A percentile compares a stretch with the other conserved stretches of the same genome.
Conservation (phyloP, 108 stramenopile species). For the Cylindrotheca closterium region DNA sequence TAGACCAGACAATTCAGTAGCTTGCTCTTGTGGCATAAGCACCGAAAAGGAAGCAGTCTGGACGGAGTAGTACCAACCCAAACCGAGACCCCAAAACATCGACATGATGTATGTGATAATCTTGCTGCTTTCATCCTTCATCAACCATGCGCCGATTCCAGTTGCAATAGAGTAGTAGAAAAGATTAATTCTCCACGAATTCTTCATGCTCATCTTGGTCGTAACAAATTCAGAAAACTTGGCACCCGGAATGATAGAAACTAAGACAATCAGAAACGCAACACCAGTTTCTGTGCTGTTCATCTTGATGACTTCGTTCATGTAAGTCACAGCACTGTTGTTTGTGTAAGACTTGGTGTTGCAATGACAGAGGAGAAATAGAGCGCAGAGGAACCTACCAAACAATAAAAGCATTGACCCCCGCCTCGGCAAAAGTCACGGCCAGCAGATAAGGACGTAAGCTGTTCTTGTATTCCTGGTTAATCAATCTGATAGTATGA, state of each 20-base stretch:
- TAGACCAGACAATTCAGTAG: constrained; percentile 65
- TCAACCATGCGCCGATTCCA: no score
- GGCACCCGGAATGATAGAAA: constrained; percentile 39
- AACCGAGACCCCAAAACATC: constrained; percentile 10
- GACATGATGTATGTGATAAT: constrained; percentile 11
- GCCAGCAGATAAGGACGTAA: constrained; percentile 45
- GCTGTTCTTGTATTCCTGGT: constrained; percentile 27
- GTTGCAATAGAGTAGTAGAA: no score
- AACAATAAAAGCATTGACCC: constrained; percentile 29
- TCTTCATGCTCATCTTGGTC: constrained; percentile 35
- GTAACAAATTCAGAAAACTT: constrained; percentile 37
- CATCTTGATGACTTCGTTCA: constrained; percentile 42
- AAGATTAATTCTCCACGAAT: constrained; percentile 47
- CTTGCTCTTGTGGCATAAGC: no score
- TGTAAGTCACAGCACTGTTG: constrained; percentile 57
- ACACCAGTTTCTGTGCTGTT: constrained; percentile 50
- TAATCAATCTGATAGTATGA: constrained; percentile 39
- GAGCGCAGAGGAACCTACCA: no score
- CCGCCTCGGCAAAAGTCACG: constrained; percentile 47
- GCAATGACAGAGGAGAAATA: no score
- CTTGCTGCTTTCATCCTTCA: no score
- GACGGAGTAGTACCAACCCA: no score
- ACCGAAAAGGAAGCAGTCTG: no score
- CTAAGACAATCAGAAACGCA: constrained; percentile 54
- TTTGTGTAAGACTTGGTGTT: no score